Evolutionary conservation across 192 early-diverging fungal genomes (phyloP), one percentile per base, ranked within the genome.

Genomic region (Funneliformis mosseae): DNA sequence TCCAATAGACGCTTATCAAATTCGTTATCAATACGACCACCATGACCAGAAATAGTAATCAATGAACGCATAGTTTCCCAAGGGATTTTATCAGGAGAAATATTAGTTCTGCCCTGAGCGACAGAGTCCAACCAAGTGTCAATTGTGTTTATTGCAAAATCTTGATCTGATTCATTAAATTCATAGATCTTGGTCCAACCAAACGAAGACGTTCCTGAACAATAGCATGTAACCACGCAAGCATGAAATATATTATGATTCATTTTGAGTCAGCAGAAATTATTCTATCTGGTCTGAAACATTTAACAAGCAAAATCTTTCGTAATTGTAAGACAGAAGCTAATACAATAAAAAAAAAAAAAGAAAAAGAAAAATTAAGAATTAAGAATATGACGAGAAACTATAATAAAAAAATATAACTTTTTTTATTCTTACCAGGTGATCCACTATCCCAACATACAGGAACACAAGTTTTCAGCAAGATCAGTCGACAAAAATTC

Each of bases 151-250:
- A 98, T 81, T 0, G 94, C 96, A 83, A 96, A 97, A 59, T 96
- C 95, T 82, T 95, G 93, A 85, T 99, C 98, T 7, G 97, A 93
- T 79, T 99, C 98, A 83, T 97, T 98, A 83, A 99, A 99, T 83
- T 99, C 98, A 82, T 99, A 99, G 1, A 85, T 80, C 85, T 97
- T 97, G 12, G 97, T 93, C 98, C 98, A 99, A 27, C 98, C 98
- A 42, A 99, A 11, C 98, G 94, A 43, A 98, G 89, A 67, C 98
- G 95, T 88, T 99, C 98, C 81, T 97, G 87, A 8, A 97, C 91
- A 23, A 99, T 88, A 0, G 96, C 92, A 87, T 99, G 97, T 71
- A 99, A 87, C 98, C 98, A 99, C 8, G 96, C 95, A 38, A 99
- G 85, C 84, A 98, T 84, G 82, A 99, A 99, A 86, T 96, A 95